Percentiles rank a stretch among this genome's conserved stretches.
phyloP scores from a whole-genome alignment of 768 basidiomycete genomes.

The Holtermannia corniformis region DNA sequence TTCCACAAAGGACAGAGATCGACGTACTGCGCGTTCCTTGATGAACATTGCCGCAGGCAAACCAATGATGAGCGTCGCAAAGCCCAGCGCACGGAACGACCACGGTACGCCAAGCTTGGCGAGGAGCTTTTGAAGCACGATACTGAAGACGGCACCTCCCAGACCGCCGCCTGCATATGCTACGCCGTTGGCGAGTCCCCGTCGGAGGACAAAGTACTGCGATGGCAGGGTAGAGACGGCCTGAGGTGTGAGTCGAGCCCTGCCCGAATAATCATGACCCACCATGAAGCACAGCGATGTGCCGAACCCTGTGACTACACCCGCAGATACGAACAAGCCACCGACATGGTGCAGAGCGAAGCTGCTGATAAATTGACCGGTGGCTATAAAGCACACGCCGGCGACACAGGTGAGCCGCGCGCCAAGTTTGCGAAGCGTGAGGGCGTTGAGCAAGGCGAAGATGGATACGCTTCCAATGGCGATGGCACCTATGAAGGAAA shows the following conservation, averaged over 20 bases:
- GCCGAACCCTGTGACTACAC: conserved; percentile 12
- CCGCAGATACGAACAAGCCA: conserved; percentile 12
- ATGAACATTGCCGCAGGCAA: conserved; percentile 13
- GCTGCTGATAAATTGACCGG: conserved; percentile 10
- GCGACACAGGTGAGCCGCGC: conserved; percentile 7
- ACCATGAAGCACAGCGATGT: conserved; percentile 3
- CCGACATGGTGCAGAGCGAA: conserved; percentile 10
- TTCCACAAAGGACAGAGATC: conserved; percentile 16
- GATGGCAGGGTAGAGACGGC: conserved; percentile 10
- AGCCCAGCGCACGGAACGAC: conserved; percentile 24
- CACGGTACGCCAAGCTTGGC: conserved; percentile 12
- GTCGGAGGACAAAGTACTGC: conserved; percentile 12
- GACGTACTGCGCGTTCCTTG: conserved; percentile 7
- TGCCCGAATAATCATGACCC: no score
- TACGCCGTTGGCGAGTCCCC: conserved; percentile 27
- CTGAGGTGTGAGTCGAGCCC: conserved; percentile 3
- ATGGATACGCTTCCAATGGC: conserved; percentile 9
- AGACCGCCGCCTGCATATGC: conserved; percentile 26
- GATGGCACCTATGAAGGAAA: conserved; percentile 23
- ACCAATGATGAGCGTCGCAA: conserved; percentile 9
- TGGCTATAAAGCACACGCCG: conserved; percentile 5
- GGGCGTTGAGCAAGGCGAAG: conserved; percentile 13
- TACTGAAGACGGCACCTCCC: conserved; percentile 20
- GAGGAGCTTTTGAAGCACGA: conserved; percentile 12
- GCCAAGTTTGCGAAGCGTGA: conserved; percentile 11